Evolutionary conservation across 306 rosid genomes (phyloP).

Genomic region (Ochetophila trinervis): DNA sequence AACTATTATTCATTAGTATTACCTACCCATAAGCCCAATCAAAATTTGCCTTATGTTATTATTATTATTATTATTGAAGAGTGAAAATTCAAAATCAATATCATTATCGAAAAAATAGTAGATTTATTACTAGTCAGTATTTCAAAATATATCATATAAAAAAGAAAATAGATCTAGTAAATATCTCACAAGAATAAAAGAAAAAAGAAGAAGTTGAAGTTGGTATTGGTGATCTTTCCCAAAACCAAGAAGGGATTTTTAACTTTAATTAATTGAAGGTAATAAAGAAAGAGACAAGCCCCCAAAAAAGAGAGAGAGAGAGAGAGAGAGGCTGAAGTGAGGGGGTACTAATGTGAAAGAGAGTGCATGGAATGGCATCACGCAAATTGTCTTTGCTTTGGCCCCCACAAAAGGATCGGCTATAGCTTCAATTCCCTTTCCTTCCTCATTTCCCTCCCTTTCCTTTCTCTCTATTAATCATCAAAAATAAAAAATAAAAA

Average conservation of each 20-base stretch:
- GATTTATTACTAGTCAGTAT: too few relatives aligned
- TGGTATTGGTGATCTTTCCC: conserved; percentile 52
- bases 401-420: conserved; percentile 54
- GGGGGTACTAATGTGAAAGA: conserved; percentile 45
- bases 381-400: conserved; percentile 48
- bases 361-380: conserved; percentile 74
- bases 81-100: too few relatives aligned
- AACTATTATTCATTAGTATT: too few relatives aligned
- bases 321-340: conserved; percentile 9
- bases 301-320: conserved; percentile 20
- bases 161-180: neutral
- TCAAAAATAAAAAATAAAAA: neutral
- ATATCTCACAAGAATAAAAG: conserved; percentile 4
- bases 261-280: conserved; percentile 44
- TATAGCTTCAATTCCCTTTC: conserved; percentile 2
- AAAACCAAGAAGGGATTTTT: conserved; percentile 52
- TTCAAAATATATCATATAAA: neutral
- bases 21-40: too few relatives aligned
- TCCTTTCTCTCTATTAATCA: neutral
- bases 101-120: too few relatives aligned
- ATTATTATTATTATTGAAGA: too few relatives aligned
- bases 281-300: conserved; percentile 44
- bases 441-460: neutral
- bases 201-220: conserved; percentile 13
- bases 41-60: too few relatives aligned